Evolutionary conservation across 2,329 filamentous ascomycete genomes (phyloP).

Genomic region (Verticillium albo-atrum): DNA sequence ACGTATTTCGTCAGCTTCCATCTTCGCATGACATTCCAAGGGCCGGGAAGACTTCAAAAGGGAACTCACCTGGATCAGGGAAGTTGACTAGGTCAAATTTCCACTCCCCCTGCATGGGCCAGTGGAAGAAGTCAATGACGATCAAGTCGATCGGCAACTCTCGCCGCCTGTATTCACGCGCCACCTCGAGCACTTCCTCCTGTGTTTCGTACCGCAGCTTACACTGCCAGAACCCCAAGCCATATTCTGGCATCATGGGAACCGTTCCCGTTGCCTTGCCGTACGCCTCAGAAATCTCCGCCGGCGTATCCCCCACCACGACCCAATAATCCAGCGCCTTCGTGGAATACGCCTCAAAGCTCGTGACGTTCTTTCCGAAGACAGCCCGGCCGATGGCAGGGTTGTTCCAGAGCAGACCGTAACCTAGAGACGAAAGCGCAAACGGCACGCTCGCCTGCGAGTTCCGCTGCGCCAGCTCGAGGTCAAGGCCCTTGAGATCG

Average conservation of each 20-base stretch:
- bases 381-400: constrained; percentile 53
- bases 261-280: constrained; percentile 48
- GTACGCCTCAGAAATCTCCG: constrained; percentile 49
- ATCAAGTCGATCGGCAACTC: constrained; percentile 55
- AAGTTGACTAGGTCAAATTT: constrained; percentile 59
- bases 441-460: constrained; percentile 60
- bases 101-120: constrained; percentile 64
- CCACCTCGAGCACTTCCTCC: constrained; percentile 52
- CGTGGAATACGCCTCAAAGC: constrained; percentile 53
- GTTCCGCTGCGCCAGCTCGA: constrained; percentile 59
- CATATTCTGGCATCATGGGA: constrained; percentile 62
- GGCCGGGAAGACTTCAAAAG: too few relatives aligned
- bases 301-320: constrained; percentile 47
- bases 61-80: constrained; percentile 46
- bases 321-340: constrained; percentile 56
- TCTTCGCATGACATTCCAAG: too few relatives aligned
- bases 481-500: constrained; percentile 53
- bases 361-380: constrained; percentile 53
- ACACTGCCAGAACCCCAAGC: constrained; percentile 61
- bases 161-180: constrained; percentile 50
- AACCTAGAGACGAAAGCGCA: constrained; percentile 50
- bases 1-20: too few relatives aligned
- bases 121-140: constrained; percentile 62
- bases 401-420: constrained; percentile 61
- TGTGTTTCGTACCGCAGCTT: constrained; percentile 60